Base-by-base conservation (phyloP, 1,284 basidiomycete species). In the Malassezia globosa region DNA sequence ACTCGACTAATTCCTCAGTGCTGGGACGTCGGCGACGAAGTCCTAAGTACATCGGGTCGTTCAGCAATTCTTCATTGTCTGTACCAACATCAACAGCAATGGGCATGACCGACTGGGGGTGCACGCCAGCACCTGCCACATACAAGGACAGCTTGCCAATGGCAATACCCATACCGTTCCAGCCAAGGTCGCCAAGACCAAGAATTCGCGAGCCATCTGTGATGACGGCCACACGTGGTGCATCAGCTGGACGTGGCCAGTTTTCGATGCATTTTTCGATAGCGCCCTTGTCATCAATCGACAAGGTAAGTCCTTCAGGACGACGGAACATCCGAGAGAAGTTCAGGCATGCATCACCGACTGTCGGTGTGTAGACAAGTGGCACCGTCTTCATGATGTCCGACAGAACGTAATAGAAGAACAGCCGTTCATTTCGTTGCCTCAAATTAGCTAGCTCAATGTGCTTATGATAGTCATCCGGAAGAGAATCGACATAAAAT, bases 101-200 rank as follows among this genome's bases (percentile, higher is more conserved):
- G 19, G 89, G 88, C 27, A 95, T 77, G 10, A 84, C 85, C 3
- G 85, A 84, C 27, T 80, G 75, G 4, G 87, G 87, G 48, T 85
- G 83, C 56, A 94, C 83, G 46, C 87, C 88, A 53, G 84, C 84
- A 37, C 87, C 87, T 26, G 87, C 86, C 52, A 92, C 79, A 69
- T 94, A 95, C 29, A 95, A 78, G 19, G 85, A 87, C 11, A 95
- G 77, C 74, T 95, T 95, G 37, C 89, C 89, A 54, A 92, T 84
- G 18, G 84, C 81, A 64, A 95, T 95, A 2, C 87, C 87, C 82
- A 92, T 85, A 31, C 76, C 76, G 41, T 75, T 64, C 45, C 72
- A 73, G 16, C 78, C 78, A 18, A 94, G 80, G 70, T 95, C 90
- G 27, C 90, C 90, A 24, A 96, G 76, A 55, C 90, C 89, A 22